These are phyloP conservation scores for Pterocarpus macrocarpus DNA, from an alignment of 306 rosid species.

Conservation along the genomic window DNA sequence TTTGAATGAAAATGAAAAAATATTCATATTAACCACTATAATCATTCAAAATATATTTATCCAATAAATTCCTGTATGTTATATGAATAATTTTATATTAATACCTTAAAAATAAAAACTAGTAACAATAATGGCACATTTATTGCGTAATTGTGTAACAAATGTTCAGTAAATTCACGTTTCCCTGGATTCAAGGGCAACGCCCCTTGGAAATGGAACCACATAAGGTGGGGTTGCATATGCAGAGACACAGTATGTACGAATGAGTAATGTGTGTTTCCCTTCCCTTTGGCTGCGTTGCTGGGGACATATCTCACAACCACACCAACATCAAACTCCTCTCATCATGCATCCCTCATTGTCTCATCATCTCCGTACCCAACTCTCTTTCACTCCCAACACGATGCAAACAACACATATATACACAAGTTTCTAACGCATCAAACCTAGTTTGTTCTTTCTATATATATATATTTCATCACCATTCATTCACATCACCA, in stretches of 20 bases:
- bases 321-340: not conserved
- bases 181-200: conserved; percentile 30
- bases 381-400: not conserved
- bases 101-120: no score
- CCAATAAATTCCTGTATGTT: no score
- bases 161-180: conserved; percentile 22
- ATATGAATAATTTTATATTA: no score
- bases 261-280: conserved; percentile 1
- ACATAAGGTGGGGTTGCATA: no score
- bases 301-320: no score
- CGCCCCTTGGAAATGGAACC: not conserved
- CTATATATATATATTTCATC: not conserved
- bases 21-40: no score
- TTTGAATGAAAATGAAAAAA: no score
- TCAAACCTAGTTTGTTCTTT: not conserved
- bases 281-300: no score
- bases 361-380: not conserved
- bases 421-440: not conserved
- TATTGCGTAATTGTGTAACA: not conserved
- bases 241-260: not conserved
- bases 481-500: not conserved
- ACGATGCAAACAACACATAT: not conserved
- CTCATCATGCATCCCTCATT: conserved; percentile 2
- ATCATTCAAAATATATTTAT: no score
- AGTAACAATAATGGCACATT: no score